Percentiles rank a stretch among this genome's conserved stretches.
Evolutionary conservation across 805 yeast species (phyloP).

Genomic region (Saccharomyces mikatae): DNA sequence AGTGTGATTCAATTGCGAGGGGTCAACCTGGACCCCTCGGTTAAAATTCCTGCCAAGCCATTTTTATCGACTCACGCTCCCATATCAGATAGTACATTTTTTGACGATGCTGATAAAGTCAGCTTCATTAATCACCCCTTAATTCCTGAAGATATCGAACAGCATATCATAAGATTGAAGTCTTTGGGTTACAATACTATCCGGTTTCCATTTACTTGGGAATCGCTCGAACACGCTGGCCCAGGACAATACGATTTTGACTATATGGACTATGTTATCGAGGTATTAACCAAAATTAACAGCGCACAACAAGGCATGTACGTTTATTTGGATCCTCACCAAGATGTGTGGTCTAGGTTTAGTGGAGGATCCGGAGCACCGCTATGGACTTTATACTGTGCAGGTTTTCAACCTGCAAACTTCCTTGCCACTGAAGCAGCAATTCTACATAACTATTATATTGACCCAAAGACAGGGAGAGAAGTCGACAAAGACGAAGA

Average conservation of each 20-base stretch:
- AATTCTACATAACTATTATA: constrained; percentile 53
- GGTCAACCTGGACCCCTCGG: constrained; percentile 68
- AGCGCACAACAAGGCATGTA: constrained; percentile 58
- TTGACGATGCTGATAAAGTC: constrained; percentile 63
- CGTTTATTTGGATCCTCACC: constrained; percentile 82
- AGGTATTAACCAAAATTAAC: constrained; percentile 49
- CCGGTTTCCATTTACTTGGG: constrained; percentile 80
- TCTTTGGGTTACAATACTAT: constrained; percentile 76
- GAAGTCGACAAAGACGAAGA: constrained; percentile 26
- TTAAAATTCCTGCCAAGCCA: constrained; percentile 63
- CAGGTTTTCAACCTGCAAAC: constrained; percentile 74
- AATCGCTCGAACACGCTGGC: constrained; percentile 81
- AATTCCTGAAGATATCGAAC: constrained; percentile 61
- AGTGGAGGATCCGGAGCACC: constrained; percentile 94
- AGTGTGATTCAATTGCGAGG: constrained; percentile 65
- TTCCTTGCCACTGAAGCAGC: constrained; percentile 75
- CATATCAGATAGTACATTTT: constrained; percentile 33
- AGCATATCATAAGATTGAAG: constrained; percentile 62
- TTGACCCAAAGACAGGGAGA: constrained; percentile 32
- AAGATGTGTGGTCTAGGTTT: constrained; percentile 88
- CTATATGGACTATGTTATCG: constrained; percentile 60
- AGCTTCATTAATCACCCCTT: constrained; percentile 83
- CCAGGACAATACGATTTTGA: constrained; percentile 78
- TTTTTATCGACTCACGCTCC: constrained; percentile 33
- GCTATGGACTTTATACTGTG: constrained; percentile 83